Evolutionary conservation across 805 yeast species (phyloP).

Genomic region (Kodamaea hsintzibuensis): DNA sequence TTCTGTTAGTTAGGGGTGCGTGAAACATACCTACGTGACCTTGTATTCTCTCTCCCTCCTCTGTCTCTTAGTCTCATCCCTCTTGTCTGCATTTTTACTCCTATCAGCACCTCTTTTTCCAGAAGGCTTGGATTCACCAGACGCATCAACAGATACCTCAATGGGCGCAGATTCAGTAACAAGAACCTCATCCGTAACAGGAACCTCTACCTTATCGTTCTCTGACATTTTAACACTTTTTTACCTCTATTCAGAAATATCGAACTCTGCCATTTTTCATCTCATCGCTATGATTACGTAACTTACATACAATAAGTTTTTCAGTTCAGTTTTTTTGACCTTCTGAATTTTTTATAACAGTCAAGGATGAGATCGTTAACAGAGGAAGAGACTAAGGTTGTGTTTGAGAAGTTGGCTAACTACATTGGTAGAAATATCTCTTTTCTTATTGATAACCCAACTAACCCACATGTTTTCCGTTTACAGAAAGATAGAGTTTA

Average conservation of each 20-base stretch:
- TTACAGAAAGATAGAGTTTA: slow-evolving; percentile 96
- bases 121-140: slow-evolving; percentile 13
- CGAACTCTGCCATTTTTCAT: background rate
- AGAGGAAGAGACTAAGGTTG: slow-evolving; percentile 94
- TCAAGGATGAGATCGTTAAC: slow-evolving; percentile 83
- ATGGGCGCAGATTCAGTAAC: background rate
- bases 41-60: slow-evolving; percentile 28
- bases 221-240: background rate
- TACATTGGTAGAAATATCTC: slow-evolving; percentile 96
- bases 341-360: background rate
- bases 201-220: background rate
- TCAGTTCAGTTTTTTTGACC: background rate
- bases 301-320: background rate
- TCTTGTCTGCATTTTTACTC: slow-evolving; percentile 14
- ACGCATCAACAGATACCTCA: background rate
- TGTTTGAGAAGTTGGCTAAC: slow-evolving; percentile 93
- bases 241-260: background rate
- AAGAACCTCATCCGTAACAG: background rate
- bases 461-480: slow-evolving; percentile 91
- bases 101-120: slow-evolving; percentile 8
- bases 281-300: slow-evolving; percentile 1
- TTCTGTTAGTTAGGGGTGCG: background rate
- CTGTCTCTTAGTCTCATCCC: slow-evolving; percentile 21
- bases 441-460: slow-evolving; percentile 77
- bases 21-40: slow-evolving; percentile 62